Percentiles rank a stretch among this genome's conserved stretches.
Conservation (phyloP, 768 basidiomycete species). For the Cytidiella melzeri region DNA sequence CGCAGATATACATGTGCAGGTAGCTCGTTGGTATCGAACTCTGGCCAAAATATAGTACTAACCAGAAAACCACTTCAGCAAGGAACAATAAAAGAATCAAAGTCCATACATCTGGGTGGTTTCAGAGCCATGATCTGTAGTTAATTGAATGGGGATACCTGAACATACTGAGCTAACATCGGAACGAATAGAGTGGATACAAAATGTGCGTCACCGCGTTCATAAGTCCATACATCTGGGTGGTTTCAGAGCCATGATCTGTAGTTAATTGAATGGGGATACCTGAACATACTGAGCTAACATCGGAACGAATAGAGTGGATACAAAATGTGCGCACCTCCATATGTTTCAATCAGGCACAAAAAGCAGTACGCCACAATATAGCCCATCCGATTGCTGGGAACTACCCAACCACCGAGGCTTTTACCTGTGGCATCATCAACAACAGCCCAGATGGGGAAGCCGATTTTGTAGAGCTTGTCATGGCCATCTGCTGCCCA, state of each 20-base stretch:
- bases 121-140: constrained; percentile 33
- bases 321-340: constrained; percentile 14
- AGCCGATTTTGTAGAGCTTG: constrained; percentile 35
- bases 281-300: constrained; percentile 21
- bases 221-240: constrained; percentile 24
- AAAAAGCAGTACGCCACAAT: constrained; percentile 30
- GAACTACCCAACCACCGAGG: constrained; percentile 32
- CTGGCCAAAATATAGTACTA: constrained; percentile 25
- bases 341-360: constrained; percentile 22
- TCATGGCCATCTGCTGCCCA: constrained; percentile 37
- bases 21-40: constrained; percentile 17
- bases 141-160: constrained; percentile 31
- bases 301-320: neutral
- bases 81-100: too few relatives aligned
- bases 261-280: constrained; percentile 30
- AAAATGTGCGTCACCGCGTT: constrained; percentile 29
- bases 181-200: neutral
- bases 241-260: constrained; percentile 34
- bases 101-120: constrained; percentile 28
- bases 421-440: constrained; percentile 28
- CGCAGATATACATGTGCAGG: constrained; percentile 27
- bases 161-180: constrained; percentile 9
- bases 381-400: constrained; percentile 27
- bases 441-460: constrained; percentile 32
- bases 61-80: too few relatives aligned